Conservation (phyloP, 495 filamentous ascomycete species). For the Annulohypoxylon maeteangense region DNA sequence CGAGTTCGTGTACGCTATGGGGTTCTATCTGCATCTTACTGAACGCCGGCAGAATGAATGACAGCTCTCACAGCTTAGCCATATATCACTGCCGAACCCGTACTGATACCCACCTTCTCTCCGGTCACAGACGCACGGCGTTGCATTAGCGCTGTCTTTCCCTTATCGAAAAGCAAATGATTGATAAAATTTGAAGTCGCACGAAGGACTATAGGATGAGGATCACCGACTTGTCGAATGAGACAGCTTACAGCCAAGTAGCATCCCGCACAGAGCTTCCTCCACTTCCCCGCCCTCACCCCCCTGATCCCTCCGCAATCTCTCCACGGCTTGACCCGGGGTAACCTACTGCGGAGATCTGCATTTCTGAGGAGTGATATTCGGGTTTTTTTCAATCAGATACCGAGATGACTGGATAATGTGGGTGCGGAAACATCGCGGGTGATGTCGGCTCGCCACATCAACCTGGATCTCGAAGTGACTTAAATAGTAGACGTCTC, state of each 20-base stretch:
- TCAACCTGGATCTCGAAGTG: neutral
- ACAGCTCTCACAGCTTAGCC: neutral
- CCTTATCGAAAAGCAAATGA: constrained; percentile 8
- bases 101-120: constrained; percentile 22
- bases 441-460: neutral
- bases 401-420: neutral
- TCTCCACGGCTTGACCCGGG: constrained; percentile 21
- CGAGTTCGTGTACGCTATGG: too few relatives aligned
- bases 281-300: constrained; percentile 32
- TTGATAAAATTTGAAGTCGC: constrained; percentile 10
- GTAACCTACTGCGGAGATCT: constrained; percentile 1
- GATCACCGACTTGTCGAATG: constrained; percentile 11
- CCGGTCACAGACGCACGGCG: neutral
- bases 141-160: neutral
- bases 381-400: constrained; percentile 1
- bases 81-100: neutral
- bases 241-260: neutral
- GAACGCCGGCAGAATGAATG: too few relatives aligned
- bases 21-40: too few relatives aligned
- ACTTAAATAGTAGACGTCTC: neutral
- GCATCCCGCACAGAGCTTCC: constrained; percentile 9
- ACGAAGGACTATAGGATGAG: neutral
- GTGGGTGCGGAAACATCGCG: neutral
- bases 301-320: constrained; percentile 14
- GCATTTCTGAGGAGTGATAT: constrained; percentile 21